Evolutionary conservation across 495 filamentous ascomycete genomes (phyloP).

Genomic region (Annulohypoxylon nitens): DNA sequence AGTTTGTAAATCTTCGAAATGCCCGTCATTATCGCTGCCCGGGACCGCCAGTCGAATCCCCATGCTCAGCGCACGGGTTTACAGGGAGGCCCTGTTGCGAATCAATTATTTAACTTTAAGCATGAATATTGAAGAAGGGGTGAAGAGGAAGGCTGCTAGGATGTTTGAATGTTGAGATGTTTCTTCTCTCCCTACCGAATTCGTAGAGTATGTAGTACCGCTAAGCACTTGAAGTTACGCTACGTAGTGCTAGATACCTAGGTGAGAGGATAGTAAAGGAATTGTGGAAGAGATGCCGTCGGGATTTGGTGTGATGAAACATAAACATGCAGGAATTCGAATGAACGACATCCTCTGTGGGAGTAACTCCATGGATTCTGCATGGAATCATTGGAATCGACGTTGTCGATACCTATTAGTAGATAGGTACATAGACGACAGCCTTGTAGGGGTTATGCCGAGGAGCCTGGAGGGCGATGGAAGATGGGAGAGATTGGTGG

Average conservation of each 20-base stretch:
- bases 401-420: background rate
- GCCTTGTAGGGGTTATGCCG: constrained; percentile 8
- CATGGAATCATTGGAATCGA: constrained; percentile 8
- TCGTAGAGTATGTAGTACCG: background rate
- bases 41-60: constrained; percentile 9
- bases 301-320: constrained; percentile 33
- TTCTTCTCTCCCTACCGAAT: background rate
- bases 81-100: constrained; percentile 12
- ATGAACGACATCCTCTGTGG: constrained; percentile 3
- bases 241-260: background rate
- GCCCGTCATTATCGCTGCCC: background rate
- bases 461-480: background rate
- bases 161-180: background rate
- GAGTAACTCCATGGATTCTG: constrained; percentile 9
- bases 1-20: constrained; percentile 15
- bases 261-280: constrained; percentile 2
- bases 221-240: constrained; percentile 1
- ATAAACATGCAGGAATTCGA: constrained; percentile 9
- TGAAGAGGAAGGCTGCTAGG: background rate
- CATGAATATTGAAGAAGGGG: constrained; percentile 6
- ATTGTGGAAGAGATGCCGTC: constrained; percentile 13
- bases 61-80: background rate
- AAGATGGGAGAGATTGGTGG: constrained; percentile 5
- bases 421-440: background rate
- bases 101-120: constrained; percentile 25